Conservation (phyloP, 139 green algal species). For the Dunaliella sp. region DNA sequence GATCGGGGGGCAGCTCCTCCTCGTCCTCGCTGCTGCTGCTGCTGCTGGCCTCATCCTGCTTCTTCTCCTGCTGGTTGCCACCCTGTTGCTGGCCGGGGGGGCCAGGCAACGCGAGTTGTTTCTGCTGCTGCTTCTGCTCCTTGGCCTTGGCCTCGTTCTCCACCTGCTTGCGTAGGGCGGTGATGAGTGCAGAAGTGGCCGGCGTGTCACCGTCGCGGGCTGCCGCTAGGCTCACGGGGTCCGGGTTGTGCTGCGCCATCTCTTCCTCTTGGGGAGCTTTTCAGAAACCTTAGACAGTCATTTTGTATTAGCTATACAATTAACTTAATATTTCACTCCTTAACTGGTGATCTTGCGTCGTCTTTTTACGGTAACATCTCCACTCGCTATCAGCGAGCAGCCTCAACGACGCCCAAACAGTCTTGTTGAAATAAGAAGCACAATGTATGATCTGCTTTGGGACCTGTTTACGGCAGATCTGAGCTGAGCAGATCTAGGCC, state of each 20-base stretch:
- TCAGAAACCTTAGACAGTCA: too few relatives aligned
- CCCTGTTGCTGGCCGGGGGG: background rate
- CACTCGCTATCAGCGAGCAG: too few relatives aligned
- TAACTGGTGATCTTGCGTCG: too few relatives aligned
- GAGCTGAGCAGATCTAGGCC: too few relatives aligned
- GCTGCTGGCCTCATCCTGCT: background rate
- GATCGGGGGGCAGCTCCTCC: slow-evolving; percentile 26
- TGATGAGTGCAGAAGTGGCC: background rate
- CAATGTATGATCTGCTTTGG: too few relatives aligned
- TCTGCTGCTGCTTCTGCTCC: background rate
- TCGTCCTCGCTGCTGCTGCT: slow-evolving; percentile 9
- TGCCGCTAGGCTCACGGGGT: background rate
- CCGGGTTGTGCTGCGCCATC: background rate
- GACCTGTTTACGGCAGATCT: too few relatives aligned
- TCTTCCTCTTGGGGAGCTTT: too few relatives aligned
- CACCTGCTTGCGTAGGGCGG: background rate
- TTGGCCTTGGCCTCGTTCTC: background rate
- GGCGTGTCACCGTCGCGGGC: background rate
- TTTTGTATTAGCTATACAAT: too few relatives aligned
- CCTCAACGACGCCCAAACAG: too few relatives aligned
- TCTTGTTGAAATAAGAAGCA: too few relatives aligned
- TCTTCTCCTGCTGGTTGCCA: background rate
- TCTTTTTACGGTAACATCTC: too few relatives aligned
- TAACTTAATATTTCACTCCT: too few relatives aligned
- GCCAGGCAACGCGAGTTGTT: background rate